phyloP scores from a whole-genome alignment of 1,284 basidiomycete genomes.

The Sporisorium exsertum region DNA sequence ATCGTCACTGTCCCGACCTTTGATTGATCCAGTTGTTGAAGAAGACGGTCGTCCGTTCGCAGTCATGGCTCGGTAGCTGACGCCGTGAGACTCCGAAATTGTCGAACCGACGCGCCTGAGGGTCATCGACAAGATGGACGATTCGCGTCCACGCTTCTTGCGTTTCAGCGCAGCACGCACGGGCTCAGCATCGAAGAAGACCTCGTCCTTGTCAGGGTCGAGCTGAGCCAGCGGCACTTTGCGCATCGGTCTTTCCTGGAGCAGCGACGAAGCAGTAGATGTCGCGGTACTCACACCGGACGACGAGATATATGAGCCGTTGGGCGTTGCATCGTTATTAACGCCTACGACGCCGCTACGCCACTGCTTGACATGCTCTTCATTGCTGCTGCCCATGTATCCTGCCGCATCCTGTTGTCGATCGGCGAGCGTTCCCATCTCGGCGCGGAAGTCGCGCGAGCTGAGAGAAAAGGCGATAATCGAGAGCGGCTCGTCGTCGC shows the following conservation, averaged over 20 bases:
- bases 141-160: constrained; percentile 57
- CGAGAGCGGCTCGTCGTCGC: constrained; percentile 62
- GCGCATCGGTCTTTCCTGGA: constrained; percentile 34
- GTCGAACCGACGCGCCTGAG: constrained; percentile 56
- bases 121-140: constrained; percentile 59
- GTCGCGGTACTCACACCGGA: constrained; percentile 27
- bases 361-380: constrained; percentile 53
- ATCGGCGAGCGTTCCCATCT: constrained; percentile 36
- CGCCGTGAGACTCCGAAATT: constrained; percentile 41
- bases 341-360: constrained; percentile 40
- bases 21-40: constrained; percentile 22
- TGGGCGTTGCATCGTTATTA: constrained; percentile 8
- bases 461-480: constrained; percentile 63
- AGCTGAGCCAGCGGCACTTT: constrained; percentile 44
- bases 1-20: constrained; percentile 20
- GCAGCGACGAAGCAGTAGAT: constrained; percentile 24
- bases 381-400: constrained; percentile 46
- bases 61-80: constrained; percentile 23
- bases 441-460: constrained; percentile 55
- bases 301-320: constrained; percentile 41
- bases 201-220: constrained; percentile 59
- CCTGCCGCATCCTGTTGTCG: constrained; percentile 28
- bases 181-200: constrained; percentile 59
- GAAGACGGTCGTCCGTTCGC: constrained; percentile 21
- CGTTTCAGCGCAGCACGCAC: constrained; percentile 54